Conservation (phyloP, 2,329 filamentous ascomycete species). For the Achaetomium macrosporum region DNA sequence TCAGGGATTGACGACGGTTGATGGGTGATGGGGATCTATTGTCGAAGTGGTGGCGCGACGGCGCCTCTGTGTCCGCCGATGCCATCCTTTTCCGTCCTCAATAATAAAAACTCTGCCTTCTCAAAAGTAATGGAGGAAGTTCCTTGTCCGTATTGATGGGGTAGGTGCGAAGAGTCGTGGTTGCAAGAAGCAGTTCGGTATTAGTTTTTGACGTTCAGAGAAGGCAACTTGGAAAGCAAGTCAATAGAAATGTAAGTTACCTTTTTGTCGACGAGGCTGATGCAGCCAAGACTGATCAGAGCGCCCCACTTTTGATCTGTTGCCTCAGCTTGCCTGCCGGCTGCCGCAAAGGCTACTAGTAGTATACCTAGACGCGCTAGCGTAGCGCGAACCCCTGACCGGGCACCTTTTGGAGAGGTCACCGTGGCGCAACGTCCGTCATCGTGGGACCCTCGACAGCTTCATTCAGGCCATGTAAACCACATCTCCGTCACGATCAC, state of each 20-base stretch:
- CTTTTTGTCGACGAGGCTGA: slow-evolving; percentile 16
- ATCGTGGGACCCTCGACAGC: slow-evolving; percentile 4
- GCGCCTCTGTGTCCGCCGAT: slow-evolving; percentile 19
- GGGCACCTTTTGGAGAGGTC: slow-evolving; percentile 12
- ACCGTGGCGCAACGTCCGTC: slow-evolving; percentile 14
- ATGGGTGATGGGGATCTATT: slow-evolving; percentile 15
- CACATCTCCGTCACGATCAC: not conserved
- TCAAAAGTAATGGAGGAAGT: not conserved
- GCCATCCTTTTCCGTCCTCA: slow-evolving; percentile 15
- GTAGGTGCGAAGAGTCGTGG: not conserved
- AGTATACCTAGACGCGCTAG: slow-evolving; percentile 4
- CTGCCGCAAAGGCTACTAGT: not conserved
- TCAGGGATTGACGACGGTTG: slow-evolving; percentile 12
- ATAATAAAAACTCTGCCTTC: not conserved
- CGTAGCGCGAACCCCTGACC: slow-evolving; percentile 18
- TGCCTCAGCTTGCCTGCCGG: slow-evolving; percentile 5
- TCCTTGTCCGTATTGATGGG: not conserved
- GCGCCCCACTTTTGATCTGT: slow-evolving; percentile 10
- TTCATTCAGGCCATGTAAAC: slow-evolving; percentile 15
- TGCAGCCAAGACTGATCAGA: not conserved
- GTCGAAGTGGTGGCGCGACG: slow-evolving; percentile 22
- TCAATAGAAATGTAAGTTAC: slow-evolving; percentile 10
- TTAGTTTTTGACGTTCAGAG: not conserved
- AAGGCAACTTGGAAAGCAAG: not conserved
- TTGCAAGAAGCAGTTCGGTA: not conserved